These are phyloP conservation scores for Hydrangea macrophylla DNA, from an alignment of 148 eudicot species.

Conservation along the genomic window DNA sequence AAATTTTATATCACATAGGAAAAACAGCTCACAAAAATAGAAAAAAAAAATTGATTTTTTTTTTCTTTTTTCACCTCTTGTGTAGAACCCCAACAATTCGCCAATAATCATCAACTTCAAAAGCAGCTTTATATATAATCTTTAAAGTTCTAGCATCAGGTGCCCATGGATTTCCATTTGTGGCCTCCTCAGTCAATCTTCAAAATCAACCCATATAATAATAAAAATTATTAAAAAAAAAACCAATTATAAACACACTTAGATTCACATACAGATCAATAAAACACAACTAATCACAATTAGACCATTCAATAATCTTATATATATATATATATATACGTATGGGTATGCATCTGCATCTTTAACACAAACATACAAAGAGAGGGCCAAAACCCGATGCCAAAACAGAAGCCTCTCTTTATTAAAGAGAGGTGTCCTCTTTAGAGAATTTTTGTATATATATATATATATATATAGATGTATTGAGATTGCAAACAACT, in stretches of 20 bases:
- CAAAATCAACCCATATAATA: neutral
- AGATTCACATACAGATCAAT: neutral
- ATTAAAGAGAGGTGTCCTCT: too few species aligned
- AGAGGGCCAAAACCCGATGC: too few species aligned
- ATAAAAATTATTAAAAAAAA: too few species aligned
- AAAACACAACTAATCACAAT: too few species aligned
- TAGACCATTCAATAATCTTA: too few species aligned
- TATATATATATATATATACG: too few species aligned
- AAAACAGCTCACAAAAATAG: neutral
- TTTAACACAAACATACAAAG: too few species aligned
- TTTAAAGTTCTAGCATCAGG: slow-evolving; percentile 64
- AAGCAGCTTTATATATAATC: slow-evolving; percentile 77
- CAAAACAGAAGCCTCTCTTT: too few species aligned
- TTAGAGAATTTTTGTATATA: too few species aligned
- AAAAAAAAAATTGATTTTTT: too few species aligned
- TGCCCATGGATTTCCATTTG: slow-evolving; percentile 65
- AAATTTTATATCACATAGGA: neutral
- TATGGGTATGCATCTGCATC: too few species aligned
- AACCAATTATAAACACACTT: neutral
- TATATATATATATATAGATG: too few species aligned
- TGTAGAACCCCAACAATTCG: slow-evolving; percentile 87
- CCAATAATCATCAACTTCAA: slow-evolving; percentile 93
- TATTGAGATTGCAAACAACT: slow-evolving; percentile 20
- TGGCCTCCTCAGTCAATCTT: slow-evolving; percentile 89
- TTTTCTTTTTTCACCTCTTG: slow-evolving; percentile 58